Percentiles rank a stretch among this genome's conserved stretches.
phyloP scores from a whole-genome alignment of 2,329 filamentous ascomycete species.

The Ophiosphaerella narmari region DNA sequence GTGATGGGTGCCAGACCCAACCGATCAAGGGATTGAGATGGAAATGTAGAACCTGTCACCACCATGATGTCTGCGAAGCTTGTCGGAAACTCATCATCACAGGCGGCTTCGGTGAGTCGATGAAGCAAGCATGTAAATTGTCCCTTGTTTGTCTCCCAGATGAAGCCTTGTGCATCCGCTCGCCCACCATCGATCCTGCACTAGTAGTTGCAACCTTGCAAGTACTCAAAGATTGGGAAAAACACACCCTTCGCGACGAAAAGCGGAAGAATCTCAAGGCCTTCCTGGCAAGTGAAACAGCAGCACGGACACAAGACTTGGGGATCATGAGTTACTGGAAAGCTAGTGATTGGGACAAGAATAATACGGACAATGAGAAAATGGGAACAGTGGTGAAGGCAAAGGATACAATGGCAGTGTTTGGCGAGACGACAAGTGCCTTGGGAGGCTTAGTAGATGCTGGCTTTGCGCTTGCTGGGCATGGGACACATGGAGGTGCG shows the following conservation, averaged over 20 bases:
- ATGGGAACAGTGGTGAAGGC: slow-evolving; percentile 16
- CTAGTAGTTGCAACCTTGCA: slow-evolving; percentile 39
- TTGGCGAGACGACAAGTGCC: slow-evolving; percentile 6
- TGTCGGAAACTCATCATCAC: slow-evolving; percentile 14
- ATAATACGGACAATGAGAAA: slow-evolving; percentile 7
- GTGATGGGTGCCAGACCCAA: slow-evolving; percentile 22
- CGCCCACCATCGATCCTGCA: slow-evolving; percentile 24
- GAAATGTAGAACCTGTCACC: slow-evolving; percentile 29
- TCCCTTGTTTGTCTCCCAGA: slow-evolving; percentile 32
- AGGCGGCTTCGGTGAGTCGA: slow-evolving; percentile 5
- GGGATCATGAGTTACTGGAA: slow-evolving; percentile 34
- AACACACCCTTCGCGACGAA: slow-evolving; percentile 28
- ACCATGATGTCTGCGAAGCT: slow-evolving; percentile 31
- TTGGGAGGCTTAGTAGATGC: slow-evolving; percentile 16
- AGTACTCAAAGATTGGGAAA: slow-evolving; percentile 42
- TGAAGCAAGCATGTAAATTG: slow-evolving; percentile 24
- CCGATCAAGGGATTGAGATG: slow-evolving; percentile 33
- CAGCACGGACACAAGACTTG: slow-evolving; percentile 25
- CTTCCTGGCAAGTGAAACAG: slow-evolving; percentile 26
- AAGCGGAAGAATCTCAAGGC: slow-evolving; percentile 19
- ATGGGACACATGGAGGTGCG: slow-evolving; percentile 10
- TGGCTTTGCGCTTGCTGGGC: slow-evolving; percentile 12
- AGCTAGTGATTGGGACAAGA: slow-evolving; percentile 22
- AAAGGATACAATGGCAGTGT: slow-evolving; percentile 6
- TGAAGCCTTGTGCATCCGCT: slow-evolving; percentile 36